Percentiles rank a stretch among this genome's conserved stretches.
These are phyloP conservation scores for Bathelium albidoporum DNA, from an alignment of 495 filamentous ascomycete genomes.

Conservation along the genomic window DNA sequence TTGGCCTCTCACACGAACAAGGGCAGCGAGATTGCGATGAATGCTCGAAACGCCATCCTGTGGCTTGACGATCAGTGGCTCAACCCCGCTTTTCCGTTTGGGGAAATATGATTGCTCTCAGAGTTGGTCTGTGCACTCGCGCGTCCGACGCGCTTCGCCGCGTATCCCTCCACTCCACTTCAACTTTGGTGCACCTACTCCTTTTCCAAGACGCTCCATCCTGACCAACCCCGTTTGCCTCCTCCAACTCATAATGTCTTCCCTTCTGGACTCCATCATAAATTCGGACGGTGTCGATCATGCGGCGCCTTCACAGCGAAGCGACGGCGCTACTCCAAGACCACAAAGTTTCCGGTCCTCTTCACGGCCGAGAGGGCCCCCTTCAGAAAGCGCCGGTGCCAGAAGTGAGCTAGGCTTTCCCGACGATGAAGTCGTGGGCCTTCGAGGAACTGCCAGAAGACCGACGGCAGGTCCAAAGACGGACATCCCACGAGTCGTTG, in stretches of 20 bases:
- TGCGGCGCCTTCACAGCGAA: slow-evolving; percentile 17
- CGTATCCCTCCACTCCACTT: neutral
- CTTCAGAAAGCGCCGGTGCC: slow-evolving; percentile 55
- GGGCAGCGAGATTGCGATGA: slow-evolving; percentile 3
- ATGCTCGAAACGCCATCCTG: neutral
- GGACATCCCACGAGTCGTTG: slow-evolving; percentile 72
- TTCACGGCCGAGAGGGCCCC: slow-evolving; percentile 49
- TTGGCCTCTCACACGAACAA: slow-evolving; percentile 2
- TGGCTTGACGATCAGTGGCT: neutral
- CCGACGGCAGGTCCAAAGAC: slow-evolving; percentile 50
- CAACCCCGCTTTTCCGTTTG: neutral
- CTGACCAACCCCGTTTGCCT: neutral
- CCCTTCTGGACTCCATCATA: slow-evolving; percentile 24
- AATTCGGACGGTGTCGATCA: slow-evolving; percentile 23
- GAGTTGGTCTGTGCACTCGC: neutral
- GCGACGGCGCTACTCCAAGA: slow-evolving; percentile 24
- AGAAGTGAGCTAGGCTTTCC: slow-evolving; percentile 55
- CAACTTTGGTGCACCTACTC: neutral
- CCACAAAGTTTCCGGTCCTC: slow-evolving; percentile 37
- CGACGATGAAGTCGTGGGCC: slow-evolving; percentile 53
- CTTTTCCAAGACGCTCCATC: neutral
- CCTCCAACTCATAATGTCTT: slow-evolving; percentile 24
- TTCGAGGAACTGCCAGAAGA: slow-evolving; percentile 44
- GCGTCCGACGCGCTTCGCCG: neutral
- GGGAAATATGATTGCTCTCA: neutral